phyloP scores from a whole-genome alignment of 2,329 filamentous ascomycete genomes.

The Elsinoe batatas region DNA sequence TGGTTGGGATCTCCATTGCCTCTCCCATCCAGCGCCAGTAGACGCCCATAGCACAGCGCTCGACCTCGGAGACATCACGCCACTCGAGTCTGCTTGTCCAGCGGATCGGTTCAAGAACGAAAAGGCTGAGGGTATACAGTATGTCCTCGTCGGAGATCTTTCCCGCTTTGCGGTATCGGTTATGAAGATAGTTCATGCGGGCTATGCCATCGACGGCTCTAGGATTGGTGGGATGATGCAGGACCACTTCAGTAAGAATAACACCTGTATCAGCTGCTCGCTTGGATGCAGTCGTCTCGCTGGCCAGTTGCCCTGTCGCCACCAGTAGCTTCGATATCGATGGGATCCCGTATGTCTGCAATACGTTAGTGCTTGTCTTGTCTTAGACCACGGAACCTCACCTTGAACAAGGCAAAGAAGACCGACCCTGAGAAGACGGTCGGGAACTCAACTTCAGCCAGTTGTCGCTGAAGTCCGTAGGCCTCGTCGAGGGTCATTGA shows the following conservation, averaged over 20 bases:
- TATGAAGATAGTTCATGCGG: slow-evolving; percentile 56
- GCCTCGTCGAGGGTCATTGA: background rate
- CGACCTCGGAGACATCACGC: slow-evolving; percentile 56
- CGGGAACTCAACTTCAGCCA: background rate
- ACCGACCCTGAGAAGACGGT: background rate
- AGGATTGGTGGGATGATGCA: slow-evolving; percentile 34
- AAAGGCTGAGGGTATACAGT: slow-evolving; percentile 56
- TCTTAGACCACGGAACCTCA: background rate
- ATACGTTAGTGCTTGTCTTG: background rate
- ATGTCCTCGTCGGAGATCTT: slow-evolving; percentile 54
- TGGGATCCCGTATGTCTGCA: slow-evolving; percentile 16
- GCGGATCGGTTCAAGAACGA: slow-evolving; percentile 53
- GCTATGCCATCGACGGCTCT: slow-evolving; percentile 43
- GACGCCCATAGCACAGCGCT: slow-evolving; percentile 52
- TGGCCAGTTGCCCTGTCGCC: slow-evolving; percentile 12
- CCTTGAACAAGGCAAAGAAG: slow-evolving; percentile 4
- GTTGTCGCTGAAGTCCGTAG: background rate
- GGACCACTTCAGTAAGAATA: slow-evolving; percentile 41
- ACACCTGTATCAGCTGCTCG: slow-evolving; percentile 44
- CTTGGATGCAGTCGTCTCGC: slow-evolving; percentile 34
- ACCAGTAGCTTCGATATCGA: slow-evolving; percentile 15
- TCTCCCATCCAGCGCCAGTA: slow-evolving; percentile 66
- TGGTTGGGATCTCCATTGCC: slow-evolving; percentile 53
- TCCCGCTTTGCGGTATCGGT: slow-evolving; percentile 45
- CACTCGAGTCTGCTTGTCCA: slow-evolving; percentile 62